Base-by-base conservation (phyloP, 2,329 filamentous ascomycete species). In the Leptographium galeiforme region DNA sequence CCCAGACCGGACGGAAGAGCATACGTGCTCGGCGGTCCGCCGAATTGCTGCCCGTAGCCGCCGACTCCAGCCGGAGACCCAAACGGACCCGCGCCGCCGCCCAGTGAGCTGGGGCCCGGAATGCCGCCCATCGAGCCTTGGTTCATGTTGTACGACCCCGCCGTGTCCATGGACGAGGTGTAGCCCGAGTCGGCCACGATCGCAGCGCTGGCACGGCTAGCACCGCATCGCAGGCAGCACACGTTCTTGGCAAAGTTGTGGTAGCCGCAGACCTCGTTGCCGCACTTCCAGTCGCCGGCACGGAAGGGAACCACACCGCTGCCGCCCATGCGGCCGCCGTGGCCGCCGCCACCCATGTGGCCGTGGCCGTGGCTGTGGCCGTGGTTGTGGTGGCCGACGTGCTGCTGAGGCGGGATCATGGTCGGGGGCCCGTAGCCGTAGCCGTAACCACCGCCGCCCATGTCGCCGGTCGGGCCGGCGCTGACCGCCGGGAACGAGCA, bases 221-320 rank as follows among this genome's bases (percentile, higher is more conserved):
- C 93, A 67, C 93, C 93, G 66, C 93, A 98, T 56, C 93, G 87
- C 58, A 98, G 81, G 70, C 93, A 98, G 71, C 89, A 95, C 55
- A 97, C 91, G 63, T 98, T 98, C 80, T 98, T 98, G 57, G 93
- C 93, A 66, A 98, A 98, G 74, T 98, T 98, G 75, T 98, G 93
- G 70, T 98, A 98, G 55, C 87, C 89, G 67, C 93, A 98, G 40
- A 90, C 89, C 65, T 98, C 93, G 59, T 93, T 93, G 54, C 93
- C 93, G 65, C 93, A 98, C 71, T 96, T 96, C 93, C 93, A 98
- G 66, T 98, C 93, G 64, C 93, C 93, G 53, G 93, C 93, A 64
- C 93, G 87, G 84, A 98, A 98, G 16, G 93, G 93, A 45, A 98
- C 93, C 48, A 89, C 85, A 53, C 87, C 86, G 61, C 87, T 85